Percentiles rank a stretch among this genome's conserved stretches.
Evolutionary conservation across 139 green algal genomes (phyloP).

Genomic region (Chlorella sp.): DNA sequence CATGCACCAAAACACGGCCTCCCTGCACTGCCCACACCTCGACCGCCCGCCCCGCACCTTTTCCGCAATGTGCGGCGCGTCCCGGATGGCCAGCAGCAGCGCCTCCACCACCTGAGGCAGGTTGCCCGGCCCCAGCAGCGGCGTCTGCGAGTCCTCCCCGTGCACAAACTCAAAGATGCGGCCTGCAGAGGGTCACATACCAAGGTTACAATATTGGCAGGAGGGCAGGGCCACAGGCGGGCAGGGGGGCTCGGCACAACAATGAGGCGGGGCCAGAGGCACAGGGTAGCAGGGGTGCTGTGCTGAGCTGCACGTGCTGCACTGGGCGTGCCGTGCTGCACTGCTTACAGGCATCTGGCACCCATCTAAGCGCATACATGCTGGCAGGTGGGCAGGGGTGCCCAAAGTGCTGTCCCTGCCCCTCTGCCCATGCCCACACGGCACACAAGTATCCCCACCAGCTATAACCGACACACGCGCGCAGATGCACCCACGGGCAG

Average conservation of each 20-base stretch:
- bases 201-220: too few relatives aligned
- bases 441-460: too few relatives aligned
- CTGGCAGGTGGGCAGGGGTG: too few relatives aligned
- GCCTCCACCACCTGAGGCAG: conserved; percentile 77
- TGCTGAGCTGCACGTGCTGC: too few relatives aligned
- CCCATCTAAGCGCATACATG: too few relatives aligned
- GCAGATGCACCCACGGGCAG: too few relatives aligned
- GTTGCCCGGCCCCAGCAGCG: conserved; percentile 61
- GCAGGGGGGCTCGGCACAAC: neutral
- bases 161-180: conserved; percentile 97
- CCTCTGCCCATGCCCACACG: too few relatives aligned
- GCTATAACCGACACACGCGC: too few relatives aligned
- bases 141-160: conserved; percentile 44
- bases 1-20: neutral
- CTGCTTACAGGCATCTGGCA: too few relatives aligned
- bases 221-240: neutral
- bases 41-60: conserved; percentile 53
- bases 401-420: too few relatives aligned
- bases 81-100: conserved; percentile 70
- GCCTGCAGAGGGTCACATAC: conserved; percentile 50
- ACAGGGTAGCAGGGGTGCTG: too few relatives aligned
- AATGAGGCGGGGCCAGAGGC: neutral
- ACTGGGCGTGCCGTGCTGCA: too few relatives aligned
- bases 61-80: conserved; percentile 88
- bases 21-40: neutral